Base-by-base conservation (phyloP, 2,329 filamentous ascomycete species). In the Saccharata proteae region DNA sequence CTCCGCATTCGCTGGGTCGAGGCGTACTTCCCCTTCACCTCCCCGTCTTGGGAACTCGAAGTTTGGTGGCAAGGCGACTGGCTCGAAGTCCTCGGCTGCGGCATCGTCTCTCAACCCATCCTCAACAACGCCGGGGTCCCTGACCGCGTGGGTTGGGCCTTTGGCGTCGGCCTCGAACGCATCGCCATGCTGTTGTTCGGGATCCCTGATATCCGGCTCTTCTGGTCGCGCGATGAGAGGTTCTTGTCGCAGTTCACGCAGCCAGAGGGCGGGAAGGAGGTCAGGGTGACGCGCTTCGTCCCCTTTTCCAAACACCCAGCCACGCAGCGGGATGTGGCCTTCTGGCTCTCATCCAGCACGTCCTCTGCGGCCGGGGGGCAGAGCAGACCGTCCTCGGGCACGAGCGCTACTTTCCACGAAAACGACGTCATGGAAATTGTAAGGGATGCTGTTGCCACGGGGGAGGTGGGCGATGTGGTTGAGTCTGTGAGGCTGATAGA, bases 371-470 rank as follows among this genome's bases (percentile, higher is more conserved):
- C 54, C 42, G 40, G 52, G 38, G 42, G 54, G 49, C 38, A 47
- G 40, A 43, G 49, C n/a, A 22, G n/a, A 8, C 20, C 20, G 8
- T 6, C 55, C 38, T 43, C 55, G 40, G 40, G 43, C 41, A 52
- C 54, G 38, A 46, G 54, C 22, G 49, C 54, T 15, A 29, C 20
- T 0, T 84, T 93, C 51, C 88, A 96, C 54, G 86, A 92, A 54
- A 96, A 96, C 58, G 90, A 98, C 55, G 66, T 96, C 30, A 96
- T 96, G 88, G 90, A 96, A 58, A 71, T 94, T 35, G 81, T 94
- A 12, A 76, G 90, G 42, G 77, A 77, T 26, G 20, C n/a, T 43
- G 67, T 88, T 27, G 82, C 75, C 7, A n/a, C n/a, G n/a, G n/a
- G n/a, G n/a, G n/a, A n/a, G n/a, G n/a, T n/a, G n/a, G 86, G 85